phyloP scores from a whole-genome alignment of 73 alveolate species.

The Paramecium sexaurelia region DNA sequence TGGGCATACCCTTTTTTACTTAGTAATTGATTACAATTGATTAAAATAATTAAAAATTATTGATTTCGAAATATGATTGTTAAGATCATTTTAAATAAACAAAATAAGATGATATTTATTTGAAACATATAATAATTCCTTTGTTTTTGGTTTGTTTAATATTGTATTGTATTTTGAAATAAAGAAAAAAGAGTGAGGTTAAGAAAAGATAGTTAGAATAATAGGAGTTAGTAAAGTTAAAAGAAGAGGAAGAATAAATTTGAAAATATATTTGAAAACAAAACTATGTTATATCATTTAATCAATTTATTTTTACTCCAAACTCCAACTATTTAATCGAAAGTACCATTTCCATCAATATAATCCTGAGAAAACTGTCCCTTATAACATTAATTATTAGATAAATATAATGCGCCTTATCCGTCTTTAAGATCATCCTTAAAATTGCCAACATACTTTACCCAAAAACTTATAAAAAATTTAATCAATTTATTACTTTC shows the following conservation, averaged over 20 bases:
- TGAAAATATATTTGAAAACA: not conserved
- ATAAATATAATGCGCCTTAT: constrained; percentile 40
- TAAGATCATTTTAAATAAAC: not conserved
- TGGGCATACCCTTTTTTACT: not conserved
- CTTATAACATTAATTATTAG: constrained; percentile 48
- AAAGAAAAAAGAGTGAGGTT: not conserved
- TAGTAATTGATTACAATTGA: not conserved
- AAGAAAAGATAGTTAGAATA: not conserved
- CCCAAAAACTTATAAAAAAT: not conserved
- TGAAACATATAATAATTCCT: not conserved
- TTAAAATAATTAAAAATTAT: not conserved
- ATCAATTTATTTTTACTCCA: constrained; percentile 34
- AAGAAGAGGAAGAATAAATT: not conserved
- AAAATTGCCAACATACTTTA: constrained; percentile 61
- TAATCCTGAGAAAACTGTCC: constrained; percentile 59
- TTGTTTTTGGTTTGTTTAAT: not conserved
- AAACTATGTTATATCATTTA: not conserved
- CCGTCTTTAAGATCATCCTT: constrained; percentile 61
- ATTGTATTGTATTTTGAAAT: not conserved
- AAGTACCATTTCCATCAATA: constrained; percentile 58
- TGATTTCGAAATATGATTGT: not conserved
- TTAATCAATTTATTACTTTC: not conserved
- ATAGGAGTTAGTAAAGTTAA: not conserved
- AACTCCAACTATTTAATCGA: not conserved
- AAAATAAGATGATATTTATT: not conserved